Evolutionary conservation across 1,284 basidiomycete genomes (phyloP).

Genomic region (Rhizopogon parksii): DNA sequence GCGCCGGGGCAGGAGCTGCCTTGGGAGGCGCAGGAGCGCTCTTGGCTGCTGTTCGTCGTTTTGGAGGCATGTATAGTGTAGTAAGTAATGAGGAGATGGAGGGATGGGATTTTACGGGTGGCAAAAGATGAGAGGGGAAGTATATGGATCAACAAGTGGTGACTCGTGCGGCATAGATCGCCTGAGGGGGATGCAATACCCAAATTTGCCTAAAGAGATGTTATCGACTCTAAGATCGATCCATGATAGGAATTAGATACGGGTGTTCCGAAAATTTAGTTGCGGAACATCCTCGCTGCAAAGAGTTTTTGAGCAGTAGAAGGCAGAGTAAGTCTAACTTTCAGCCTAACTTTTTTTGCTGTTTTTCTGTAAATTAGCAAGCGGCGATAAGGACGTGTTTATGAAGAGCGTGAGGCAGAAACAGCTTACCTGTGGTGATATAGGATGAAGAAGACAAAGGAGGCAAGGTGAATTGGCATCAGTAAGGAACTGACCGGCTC

Average conservation of each 20-base stretch:
- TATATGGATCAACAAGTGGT: slow-evolving; percentile 16
- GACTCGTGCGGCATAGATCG: slow-evolving; percentile 25
- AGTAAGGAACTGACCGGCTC: slow-evolving; percentile 2
- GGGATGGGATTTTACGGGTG: slow-evolving; percentile 2
- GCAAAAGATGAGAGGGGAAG: slow-evolving; percentile 15
- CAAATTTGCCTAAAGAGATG: slow-evolving; percentile 17
- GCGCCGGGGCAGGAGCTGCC: slow-evolving; percentile 5
- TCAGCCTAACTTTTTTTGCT: slow-evolving; percentile 12
- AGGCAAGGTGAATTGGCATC: background rate
- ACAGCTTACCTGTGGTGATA: slow-evolving; percentile 5
- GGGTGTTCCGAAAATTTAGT: slow-evolving; percentile 9
- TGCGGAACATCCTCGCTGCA: slow-evolving; percentile 6
- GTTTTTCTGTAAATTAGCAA: slow-evolving; percentile 1
- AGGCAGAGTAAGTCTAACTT: slow-evolving; percentile 9
- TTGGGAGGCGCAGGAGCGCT: slow-evolving; percentile 9
- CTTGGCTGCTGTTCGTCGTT: slow-evolving; percentile 22
- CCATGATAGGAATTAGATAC: slow-evolving; percentile 28
- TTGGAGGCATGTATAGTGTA: slow-evolving; percentile 20
- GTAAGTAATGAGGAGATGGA: background rate
- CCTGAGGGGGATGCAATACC: slow-evolving; percentile 17
- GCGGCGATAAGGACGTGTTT: slow-evolving; percentile 10
- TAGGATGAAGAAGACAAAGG: slow-evolving; percentile 1
- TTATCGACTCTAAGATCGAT: slow-evolving; percentile 23
- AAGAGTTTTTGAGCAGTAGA: background rate
- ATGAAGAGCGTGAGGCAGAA: background rate